Percentiles rank a stretch among this genome's conserved stretches.
phyloP scores from a whole-genome alignment of 176 grass and related monocot species.

The Bonia amplexicaulis region DNA sequence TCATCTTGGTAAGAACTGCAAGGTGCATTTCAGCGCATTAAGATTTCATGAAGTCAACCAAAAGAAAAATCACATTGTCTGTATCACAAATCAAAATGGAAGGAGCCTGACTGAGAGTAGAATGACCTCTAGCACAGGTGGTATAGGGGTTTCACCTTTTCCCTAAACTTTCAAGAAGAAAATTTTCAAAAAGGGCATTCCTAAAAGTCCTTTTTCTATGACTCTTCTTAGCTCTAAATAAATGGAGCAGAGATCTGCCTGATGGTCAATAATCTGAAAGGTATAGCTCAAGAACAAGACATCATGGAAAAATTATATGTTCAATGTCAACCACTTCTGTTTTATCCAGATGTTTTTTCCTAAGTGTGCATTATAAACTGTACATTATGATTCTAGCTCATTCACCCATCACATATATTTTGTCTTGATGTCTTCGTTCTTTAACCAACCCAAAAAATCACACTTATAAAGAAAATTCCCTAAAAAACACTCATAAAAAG shows the following conservation, averaged over 20 bases:
- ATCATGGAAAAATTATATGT: not conserved
- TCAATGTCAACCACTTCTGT: not conserved
- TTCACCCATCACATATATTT: not conserved
- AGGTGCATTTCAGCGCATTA: not conserved
- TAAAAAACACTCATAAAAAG: not conserved
- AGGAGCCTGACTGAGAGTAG: not conserved
- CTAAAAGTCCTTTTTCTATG: not conserved
- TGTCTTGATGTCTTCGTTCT: not conserved
- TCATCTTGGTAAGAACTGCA: conserved; percentile 47
- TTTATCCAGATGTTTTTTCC: not conserved
- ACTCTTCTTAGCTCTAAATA: not conserved
- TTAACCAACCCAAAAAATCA: not conserved
- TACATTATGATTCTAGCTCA: not conserved
- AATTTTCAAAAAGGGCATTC: not conserved
- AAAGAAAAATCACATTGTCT: not conserved
- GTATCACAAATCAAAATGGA: not conserved
- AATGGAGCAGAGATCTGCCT: not conserved
- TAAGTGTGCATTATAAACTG: not conserved
- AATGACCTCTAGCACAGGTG: not conserved
- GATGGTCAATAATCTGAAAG: not conserved
- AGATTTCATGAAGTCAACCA: not conserved
- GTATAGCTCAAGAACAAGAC: not conserved
- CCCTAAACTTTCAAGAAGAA: not conserved
- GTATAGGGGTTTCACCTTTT: not conserved
- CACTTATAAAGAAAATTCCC: too few species aligned